phyloP scores from a whole-genome alignment of 164 flowering plant genomes.

The Macadamia integrifolia region DNA sequence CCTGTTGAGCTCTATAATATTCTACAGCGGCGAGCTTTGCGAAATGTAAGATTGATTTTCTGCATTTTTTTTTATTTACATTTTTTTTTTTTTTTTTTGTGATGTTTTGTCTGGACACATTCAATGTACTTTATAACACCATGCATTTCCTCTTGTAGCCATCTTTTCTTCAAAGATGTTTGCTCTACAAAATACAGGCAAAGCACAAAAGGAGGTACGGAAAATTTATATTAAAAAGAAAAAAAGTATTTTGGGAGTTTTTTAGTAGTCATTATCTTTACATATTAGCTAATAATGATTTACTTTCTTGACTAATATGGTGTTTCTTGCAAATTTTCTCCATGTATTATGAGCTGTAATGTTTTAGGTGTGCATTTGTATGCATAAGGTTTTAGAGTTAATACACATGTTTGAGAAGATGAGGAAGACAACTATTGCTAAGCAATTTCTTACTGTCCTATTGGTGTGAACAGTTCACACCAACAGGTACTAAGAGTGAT shows the following conservation, averaged over 20 bases:
- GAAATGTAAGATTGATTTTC: slow-evolving; percentile 39
- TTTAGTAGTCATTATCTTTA: background rate
- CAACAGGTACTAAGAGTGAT: too few relatives aligned
- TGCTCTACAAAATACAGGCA: slow-evolving; percentile 73
- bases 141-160: slow-evolving; percentile 47
- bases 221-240: background rate
- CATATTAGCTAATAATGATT: too few relatives aligned
- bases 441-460: too few relatives aligned
- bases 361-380: too few relatives aligned
- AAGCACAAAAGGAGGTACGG: slow-evolving; percentile 58
- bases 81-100: background rate
- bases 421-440: too few relatives aligned
- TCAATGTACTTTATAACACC: slow-evolving; percentile 9
- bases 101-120: background rate
- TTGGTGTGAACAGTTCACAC: too few relatives aligned
- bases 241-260: background rate
- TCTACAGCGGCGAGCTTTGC: slow-evolving; percentile 76
- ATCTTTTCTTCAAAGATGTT: slow-evolving; percentile 77
- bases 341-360: too few relatives aligned
- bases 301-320: too few relatives aligned
- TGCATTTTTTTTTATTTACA: background rate
- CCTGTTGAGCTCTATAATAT: slow-evolving; percentile 97
- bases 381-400: too few relatives aligned
- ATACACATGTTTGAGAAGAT: too few relatives aligned
- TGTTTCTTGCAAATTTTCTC: too few relatives aligned